These are phyloP conservation scores for Poa annua DNA, from an alignment of 176 grass and related monocot genomes.

Conservation along the genomic window DNA sequence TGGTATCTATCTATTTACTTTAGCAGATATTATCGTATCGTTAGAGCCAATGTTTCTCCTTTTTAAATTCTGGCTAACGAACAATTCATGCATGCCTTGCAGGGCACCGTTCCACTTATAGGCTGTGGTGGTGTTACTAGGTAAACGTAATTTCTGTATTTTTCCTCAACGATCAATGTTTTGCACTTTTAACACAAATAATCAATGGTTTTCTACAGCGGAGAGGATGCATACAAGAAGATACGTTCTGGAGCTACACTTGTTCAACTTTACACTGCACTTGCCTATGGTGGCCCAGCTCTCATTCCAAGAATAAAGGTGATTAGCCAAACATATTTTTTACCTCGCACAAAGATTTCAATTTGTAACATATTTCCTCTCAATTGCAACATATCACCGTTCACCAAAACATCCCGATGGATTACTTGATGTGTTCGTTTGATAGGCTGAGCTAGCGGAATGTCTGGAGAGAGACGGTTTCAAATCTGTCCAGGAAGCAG, in stretches of 20 bases:
- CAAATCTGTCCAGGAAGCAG: constrained; percentile 86
- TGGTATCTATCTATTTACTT: constrained; percentile 21
- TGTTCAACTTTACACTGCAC: constrained; percentile 88
- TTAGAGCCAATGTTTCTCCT: constrained; percentile 4
- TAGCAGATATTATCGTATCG: not conserved
- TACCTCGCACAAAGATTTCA: constrained; percentile 5
- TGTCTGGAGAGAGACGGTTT: constrained; percentile 94
- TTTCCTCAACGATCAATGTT: not conserved
- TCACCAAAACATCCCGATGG: not conserved
- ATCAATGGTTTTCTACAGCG: constrained; percentile 50
- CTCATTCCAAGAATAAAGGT: constrained; percentile 96
- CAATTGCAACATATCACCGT: not conserved
- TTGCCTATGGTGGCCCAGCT: constrained; percentile 89
- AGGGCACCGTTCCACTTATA: constrained; percentile 94
- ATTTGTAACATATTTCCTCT: not conserved
- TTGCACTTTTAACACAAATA: constrained; percentile 5
- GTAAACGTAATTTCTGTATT: constrained; percentile 50
- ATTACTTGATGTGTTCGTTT: not conserved
- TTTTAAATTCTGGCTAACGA: not conserved
- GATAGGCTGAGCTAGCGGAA: constrained; percentile 81
- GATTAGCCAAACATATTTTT: constrained; percentile 16
- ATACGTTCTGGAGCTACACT: constrained; percentile 89
- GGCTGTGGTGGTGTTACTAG: constrained; percentile 92
- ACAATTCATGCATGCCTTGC: constrained; percentile 44
- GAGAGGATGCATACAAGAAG: constrained; percentile 98